phyloP scores from a whole-genome alignment of 2,329 filamentous ascomycete species.

The Pseudocercospora pini-densiflorae region DNA sequence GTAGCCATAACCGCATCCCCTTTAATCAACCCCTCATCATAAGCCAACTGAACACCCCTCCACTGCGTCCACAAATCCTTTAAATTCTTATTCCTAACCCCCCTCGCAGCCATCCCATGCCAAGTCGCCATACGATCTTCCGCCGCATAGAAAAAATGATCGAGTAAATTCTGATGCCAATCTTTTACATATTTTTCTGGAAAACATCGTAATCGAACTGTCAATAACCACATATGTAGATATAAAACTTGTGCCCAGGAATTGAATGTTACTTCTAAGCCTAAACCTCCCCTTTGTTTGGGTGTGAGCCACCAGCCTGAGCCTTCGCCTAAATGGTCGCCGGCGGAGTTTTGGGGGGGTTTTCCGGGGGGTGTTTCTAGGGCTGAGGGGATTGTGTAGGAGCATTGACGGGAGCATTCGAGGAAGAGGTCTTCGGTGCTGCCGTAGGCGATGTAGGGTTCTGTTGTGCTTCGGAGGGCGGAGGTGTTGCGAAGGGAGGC shows the following conservation, averaged over 20 bases:
- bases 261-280: conserved; percentile 83
- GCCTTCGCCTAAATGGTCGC: conserved; percentile 80
- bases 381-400: conserved; percentile 75
- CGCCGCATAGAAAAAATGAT: conserved; percentile 92
- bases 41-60: conserved; percentile 82
- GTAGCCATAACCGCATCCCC: conserved; percentile 78
- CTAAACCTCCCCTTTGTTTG: conserved; percentile 52
- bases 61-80: conserved; percentile 95
- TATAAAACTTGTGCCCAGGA: conserved; percentile 97
- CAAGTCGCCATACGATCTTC: conserved; percentile 81
- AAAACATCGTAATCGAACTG: conserved; percentile 80
- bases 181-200: conserved; percentile 69
- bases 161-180: conserved; percentile 88
- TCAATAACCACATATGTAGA: conserved; percentile 92
- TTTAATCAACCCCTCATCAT: conserved; percentile 78
- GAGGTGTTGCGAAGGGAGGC: conserved; percentile 30
- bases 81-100: conserved; percentile 63
- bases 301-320: conserved; percentile 78
- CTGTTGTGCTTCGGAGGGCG: conserved; percentile 50
- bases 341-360: conserved; percentile 73
- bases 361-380: conserved; percentile 64
- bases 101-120: conserved; percentile 67
- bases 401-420: conserved; percentile 71
- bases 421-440: conserved; percentile 80
- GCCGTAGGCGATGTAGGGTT: conserved; percentile 79